Evolutionary conservation across 371 early-diverging fungal species (phyloP), one percentile per base, ranked within the genome.

Genomic region (Smittium culicis): DNA sequence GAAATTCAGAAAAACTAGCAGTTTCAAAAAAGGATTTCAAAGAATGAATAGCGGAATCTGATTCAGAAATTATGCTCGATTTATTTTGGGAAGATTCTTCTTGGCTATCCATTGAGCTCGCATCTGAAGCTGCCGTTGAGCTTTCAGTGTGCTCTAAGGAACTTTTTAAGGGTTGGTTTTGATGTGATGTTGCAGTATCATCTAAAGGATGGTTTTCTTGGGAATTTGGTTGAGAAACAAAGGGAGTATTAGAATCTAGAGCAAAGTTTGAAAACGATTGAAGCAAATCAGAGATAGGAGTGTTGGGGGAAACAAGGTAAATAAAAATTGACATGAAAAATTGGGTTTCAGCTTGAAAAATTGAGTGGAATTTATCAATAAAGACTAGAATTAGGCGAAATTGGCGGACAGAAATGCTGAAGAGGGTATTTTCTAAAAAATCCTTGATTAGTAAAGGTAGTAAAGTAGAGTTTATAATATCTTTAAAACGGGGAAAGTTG

Each of bases 261-360:
- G n/a, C n/a, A n/a, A n/a, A n/a, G n/a, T n/a, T n/a, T n/a, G 60
- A 20, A 60, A 60, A 60, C 20, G 60, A 33, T 5, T 60, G 11
- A 60, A 34, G 34, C 11, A 30, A 20, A 34, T 5, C 11, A 45
- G 5, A 11, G 20, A 20, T 45, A 20, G 45, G 45, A 45, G 20
- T 45, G 20, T 45, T 45, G 5, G 45, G 45, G 45, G 45, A 45
- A 11, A 45, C 20, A 11, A 45, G 20, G 20, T 45, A 45, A 11
- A 87, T 81, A 70, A 93, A 81, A 82, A 94, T 88, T 3, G 92
- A 85, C 58, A 97, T 72, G 67, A 95, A 93, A 33, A 96, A 89
- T 72, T 96, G 96, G 74, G 93, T 91, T 68, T 95, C 96, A 74
- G 88, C 89, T 11, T 80, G 70, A 80, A 96, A 69, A 3, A 85